These are phyloP conservation scores for Aspergillus uvarum DNA, from an alignment of 2,329 filamentous ascomycete species.

Conservation along the genomic window DNA sequence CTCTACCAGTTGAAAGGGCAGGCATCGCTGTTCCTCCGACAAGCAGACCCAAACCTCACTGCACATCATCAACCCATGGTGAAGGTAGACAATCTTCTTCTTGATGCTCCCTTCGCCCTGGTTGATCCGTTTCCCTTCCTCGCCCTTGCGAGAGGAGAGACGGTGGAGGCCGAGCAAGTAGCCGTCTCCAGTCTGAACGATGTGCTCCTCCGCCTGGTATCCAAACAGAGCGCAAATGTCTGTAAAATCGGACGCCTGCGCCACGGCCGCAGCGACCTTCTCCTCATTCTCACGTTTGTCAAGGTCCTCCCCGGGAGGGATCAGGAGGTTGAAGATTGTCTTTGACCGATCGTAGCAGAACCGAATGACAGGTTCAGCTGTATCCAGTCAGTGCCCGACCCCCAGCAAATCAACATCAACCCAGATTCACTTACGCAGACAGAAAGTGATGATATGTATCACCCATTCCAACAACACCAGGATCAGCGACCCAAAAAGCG, in stretches of 20 bases:
- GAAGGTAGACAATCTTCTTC: conserved; percentile 89
- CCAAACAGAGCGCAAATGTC: conserved; percentile 91
- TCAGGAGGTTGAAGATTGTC: conserved; percentile 75
- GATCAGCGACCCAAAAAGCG: conserved; percentile 77
- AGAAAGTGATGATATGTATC: conserved; percentile 81
- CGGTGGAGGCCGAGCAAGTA: conserved; percentile 89
- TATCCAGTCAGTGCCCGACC: conserved; percentile 21
- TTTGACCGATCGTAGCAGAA: conserved; percentile 82
- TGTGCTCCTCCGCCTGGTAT: conserved; percentile 93
- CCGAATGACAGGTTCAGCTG: conserved; percentile 75
- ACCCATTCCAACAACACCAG: conserved; percentile 80
- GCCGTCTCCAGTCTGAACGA: conserved; percentile 91
- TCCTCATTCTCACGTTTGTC: conserved; percentile 68
- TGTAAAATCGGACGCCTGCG: conserved; percentile 85
- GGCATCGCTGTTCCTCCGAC: conserved; percentile 78
- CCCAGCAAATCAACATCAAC: neutral
- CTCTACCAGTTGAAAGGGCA: conserved; percentile 87
- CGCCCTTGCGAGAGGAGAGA: conserved; percentile 76
- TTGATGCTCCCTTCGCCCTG: conserved; percentile 60
- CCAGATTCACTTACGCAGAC: conserved; percentile 67
- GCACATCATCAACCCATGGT: conserved; percentile 97
- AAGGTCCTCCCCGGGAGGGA: conserved; percentile 64
- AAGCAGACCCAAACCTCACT: conserved; percentile 97
- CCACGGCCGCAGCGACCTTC: conserved; percentile 70
- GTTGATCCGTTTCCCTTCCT: conserved; percentile 78